These are phyloP conservation scores for Scopulariopsis brevicaulis DNA, from an alignment of 2,329 filamentous ascomycete species.

Conservation along the genomic window DNA sequence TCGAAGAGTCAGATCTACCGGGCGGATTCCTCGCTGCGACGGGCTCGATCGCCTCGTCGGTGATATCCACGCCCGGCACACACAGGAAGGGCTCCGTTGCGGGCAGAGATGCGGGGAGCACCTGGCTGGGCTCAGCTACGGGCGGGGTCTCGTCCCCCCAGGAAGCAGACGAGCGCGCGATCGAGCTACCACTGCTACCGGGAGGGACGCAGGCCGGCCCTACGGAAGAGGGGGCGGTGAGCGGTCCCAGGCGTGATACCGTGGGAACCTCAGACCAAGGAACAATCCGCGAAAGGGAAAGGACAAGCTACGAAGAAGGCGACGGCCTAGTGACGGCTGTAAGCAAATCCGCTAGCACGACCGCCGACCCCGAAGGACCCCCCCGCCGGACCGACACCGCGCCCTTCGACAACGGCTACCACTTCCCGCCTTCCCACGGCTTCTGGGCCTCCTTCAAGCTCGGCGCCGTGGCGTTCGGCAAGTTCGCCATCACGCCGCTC, in stretches of 20 bases:
- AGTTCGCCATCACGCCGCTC: slow-evolving; percentile 62
- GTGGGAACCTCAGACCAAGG: background rate
- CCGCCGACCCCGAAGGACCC: background rate
- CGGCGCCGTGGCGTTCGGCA: slow-evolving; percentile 51
- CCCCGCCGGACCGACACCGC: slow-evolving; percentile 14
- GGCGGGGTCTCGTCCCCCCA: background rate
- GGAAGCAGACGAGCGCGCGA: background rate
- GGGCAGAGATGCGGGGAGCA: background rate
- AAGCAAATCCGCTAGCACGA: background rate
- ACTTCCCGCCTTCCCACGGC: slow-evolving; percentile 50
- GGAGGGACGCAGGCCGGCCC: background rate
- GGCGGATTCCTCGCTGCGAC: slow-evolving; percentile 36
- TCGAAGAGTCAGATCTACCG: slow-evolving; percentile 33
- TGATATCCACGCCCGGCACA: slow-evolving; percentile 10
- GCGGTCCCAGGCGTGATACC: background rate
- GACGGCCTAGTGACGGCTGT: background rate
- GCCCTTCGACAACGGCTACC: slow-evolving; percentile 51
- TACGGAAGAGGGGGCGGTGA: background rate
- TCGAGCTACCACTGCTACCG: background rate
- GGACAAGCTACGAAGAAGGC: background rate
- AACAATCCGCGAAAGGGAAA: background rate
- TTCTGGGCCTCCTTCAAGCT: slow-evolving; percentile 47
- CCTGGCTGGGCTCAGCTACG: background rate
- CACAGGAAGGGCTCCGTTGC: slow-evolving; percentile 6
- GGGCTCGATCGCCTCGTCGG: slow-evolving; percentile 29